Evolutionary conservation across 306 rosid genomes (phyloP).

Genomic region (Vigna hirtella): DNA sequence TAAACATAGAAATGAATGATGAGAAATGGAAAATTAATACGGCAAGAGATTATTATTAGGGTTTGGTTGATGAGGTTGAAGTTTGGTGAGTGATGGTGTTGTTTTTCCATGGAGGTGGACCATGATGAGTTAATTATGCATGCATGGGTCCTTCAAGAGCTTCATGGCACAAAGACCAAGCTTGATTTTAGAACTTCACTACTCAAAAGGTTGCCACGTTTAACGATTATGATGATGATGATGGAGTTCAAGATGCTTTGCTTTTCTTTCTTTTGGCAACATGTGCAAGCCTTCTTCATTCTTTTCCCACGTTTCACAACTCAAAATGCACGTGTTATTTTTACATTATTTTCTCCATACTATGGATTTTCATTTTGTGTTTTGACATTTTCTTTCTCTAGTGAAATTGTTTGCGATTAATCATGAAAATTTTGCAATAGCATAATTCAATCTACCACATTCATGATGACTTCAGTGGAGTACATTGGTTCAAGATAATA

Average conservation of each 20-base stretch:
- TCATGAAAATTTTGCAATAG: no score
- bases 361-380: no score
- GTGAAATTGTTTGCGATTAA: background rate
- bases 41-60: conserved; percentile 2
- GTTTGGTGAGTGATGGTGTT: background rate
- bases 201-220: conserved; percentile 16
- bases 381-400: background rate
- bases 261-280: conserved; percentile 1
- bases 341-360: background rate
- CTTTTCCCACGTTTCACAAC: background rate
- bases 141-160: conserved; percentile 24
- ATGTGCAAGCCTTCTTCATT: background rate
- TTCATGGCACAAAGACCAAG: background rate
- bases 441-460: background rate
- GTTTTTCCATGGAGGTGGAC: conserved; percentile 8
- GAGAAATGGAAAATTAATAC: background rate
- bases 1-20: conserved; percentile 1
- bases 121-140: conserved; percentile 33
- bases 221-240: conserved; percentile 5
- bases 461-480: no score
- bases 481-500: no score
- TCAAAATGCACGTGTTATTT: conserved; percentile 25
- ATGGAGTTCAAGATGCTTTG: conserved; percentile 38
- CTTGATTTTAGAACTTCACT: conserved; percentile 19
- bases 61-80: background rate